Base-by-base conservation (phyloP, 371 early-diverging fungal species). In the Apophysomyces variabilis region DNA sequence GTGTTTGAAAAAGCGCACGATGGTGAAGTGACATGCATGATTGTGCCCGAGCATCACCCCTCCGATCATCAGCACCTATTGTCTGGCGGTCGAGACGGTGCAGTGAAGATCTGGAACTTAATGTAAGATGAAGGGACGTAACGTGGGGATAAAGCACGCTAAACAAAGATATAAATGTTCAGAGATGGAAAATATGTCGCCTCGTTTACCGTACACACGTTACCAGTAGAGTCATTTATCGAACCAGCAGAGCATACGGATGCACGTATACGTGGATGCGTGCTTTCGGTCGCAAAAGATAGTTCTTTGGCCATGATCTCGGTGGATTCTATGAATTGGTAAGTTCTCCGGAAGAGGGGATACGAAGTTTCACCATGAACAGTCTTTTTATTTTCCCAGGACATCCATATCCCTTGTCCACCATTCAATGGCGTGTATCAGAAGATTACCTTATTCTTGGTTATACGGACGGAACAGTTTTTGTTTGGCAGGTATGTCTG, bases 321-420 rank as follows among this genome's bases (percentile, higher is more conserved):
- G 4, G 77, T 92, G 4, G 94, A 94, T 36, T 89, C 91, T 7
- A 82, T 92, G 82, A 79, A 73, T 57, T 89, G 91, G 93, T 91
- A 80, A 26, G 62, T 58, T 26, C 32, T 26, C 0, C 32, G 32
- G 32, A 26, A 26, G 32, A 26, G 32, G 32, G 3, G 36, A 21
- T n/a, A 36, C 1, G 14, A 61, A 32, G 41, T 8, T 44, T 58
- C 11, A 38, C 45, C 7, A 13, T 57, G 44, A 12, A 14, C 67
- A 89, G 89, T 57, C 66, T 89, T 18, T 89, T 81, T 68, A 81
- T 86, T 8, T 84, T 89, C 62, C 87, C 85, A 2, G 87, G 87
- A n/a, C 80, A 88, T 61, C 70, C 82, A 3, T 77, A 82, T 61
- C 78, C 80, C 4, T 69, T 92, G 16, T 67, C 68, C 0, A 67